Conservation (phyloP, 2,329 filamentous ascomycete genomes). For the Dactylellina haptotyla region DNA sequence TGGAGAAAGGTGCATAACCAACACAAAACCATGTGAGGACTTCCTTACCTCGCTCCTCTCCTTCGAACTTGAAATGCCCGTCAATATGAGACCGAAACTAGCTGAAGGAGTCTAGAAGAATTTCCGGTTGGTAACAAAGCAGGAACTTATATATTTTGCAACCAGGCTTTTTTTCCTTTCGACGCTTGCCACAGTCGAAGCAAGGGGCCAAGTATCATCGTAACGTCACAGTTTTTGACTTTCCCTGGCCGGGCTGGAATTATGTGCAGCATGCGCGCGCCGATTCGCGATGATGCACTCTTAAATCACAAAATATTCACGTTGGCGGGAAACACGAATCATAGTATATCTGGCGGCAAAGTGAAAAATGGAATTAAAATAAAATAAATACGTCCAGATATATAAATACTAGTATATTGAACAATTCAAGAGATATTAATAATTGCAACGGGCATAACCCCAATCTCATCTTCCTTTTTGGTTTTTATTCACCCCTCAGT, state of each 20-base stretch:
- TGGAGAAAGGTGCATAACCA: slow-evolving; percentile 5
- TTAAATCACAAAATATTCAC: neutral
- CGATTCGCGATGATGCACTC: neutral
- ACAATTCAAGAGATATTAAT: too few relatives aligned
- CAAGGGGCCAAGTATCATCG: too few relatives aligned
- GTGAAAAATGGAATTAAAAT: neutral
- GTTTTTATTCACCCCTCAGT: neutral
- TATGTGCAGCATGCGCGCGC: too few relatives aligned
- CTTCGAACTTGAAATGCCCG: neutral
- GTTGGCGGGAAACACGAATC: neutral
- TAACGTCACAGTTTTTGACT: too few relatives aligned
- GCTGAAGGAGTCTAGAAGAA: neutral
- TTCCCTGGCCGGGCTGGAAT: too few relatives aligned
- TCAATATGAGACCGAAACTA: neutral
- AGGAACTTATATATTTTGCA: too few relatives aligned
- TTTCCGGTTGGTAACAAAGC: too few relatives aligned
- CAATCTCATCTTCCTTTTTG: neutral
- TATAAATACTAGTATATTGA: too few relatives aligned
- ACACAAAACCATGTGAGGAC: neutral
- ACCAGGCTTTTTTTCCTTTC: too few relatives aligned
- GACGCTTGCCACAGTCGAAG: too few relatives aligned
- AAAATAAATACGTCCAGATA: neutral
- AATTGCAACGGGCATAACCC: neutral
- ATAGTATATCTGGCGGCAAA: slow-evolving; percentile 3
- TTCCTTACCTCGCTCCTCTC: neutral